These are phyloP conservation scores for Teratosphaeria epicoccoides DNA, from an alignment of 2,329 filamentous ascomycete species.

Conservation along the genomic window DNA sequence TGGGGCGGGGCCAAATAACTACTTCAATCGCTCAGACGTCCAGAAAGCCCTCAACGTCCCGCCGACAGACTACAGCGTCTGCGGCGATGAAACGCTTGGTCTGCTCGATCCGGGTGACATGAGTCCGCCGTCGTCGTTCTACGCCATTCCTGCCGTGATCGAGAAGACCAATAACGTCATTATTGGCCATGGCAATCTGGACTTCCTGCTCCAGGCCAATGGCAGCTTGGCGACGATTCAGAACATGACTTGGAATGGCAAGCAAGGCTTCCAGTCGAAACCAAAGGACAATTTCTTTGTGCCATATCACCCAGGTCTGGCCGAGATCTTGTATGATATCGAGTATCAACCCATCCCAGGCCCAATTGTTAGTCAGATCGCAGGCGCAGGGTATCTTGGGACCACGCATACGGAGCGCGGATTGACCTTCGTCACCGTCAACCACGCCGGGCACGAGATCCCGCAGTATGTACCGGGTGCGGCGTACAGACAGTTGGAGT, in stretches of 20 bases:
- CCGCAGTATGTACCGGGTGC: conserved; percentile 33
- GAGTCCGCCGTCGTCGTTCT: conserved; percentile 12
- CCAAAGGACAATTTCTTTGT: conserved; percentile 16
- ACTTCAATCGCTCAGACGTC: conserved; percentile 27
- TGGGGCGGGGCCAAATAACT: conserved; percentile 11
- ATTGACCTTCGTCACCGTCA: conserved; percentile 15
- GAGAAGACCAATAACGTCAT: conserved; percentile 26
- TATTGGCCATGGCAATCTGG: conserved; percentile 20
- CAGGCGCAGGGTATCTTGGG: conserved; percentile 18
- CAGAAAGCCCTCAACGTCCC: conserved; percentile 27
- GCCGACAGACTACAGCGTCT: conserved; percentile 18
- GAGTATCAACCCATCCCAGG: conserved; percentile 8
- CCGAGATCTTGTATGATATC: conserved; percentile 8
- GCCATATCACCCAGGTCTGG: conserved; percentile 12
- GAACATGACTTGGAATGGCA: conserved; percentile 24
- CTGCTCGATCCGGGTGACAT: conserved; percentile 7
- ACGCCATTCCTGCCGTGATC: conserved; percentile 18
- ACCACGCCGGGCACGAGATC: conserved; percentile 20
- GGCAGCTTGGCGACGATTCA: conserved; percentile 20
- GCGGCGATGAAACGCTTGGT: conserved; percentile 17
- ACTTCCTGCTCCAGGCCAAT: conserved; percentile 19
- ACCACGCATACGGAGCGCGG: conserved; percentile 14
- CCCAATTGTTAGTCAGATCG: conserved; percentile 3
- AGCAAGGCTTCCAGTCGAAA: conserved; percentile 17
- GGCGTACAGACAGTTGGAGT: conserved; percentile 33